Conservation (phyloP, 257 asterid genomes). For the Thymus mandschuricus region DNA sequence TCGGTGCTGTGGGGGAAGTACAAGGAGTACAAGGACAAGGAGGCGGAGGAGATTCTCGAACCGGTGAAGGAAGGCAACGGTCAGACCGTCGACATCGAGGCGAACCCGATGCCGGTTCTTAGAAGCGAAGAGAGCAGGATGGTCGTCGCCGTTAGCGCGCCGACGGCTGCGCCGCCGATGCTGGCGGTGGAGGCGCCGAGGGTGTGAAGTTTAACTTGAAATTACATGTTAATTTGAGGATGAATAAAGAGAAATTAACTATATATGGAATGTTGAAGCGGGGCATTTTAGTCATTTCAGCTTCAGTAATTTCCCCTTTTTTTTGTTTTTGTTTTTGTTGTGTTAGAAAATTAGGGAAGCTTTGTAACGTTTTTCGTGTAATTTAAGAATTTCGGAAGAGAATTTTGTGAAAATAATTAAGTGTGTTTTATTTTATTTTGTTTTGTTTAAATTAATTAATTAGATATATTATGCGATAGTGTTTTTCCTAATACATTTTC, state of each 20-base stretch:
- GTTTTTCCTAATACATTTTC: conserved; percentile 33
- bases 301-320: not conserved
- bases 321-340: not conserved
- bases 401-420: conserved; percentile 33
- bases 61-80: conserved; percentile 45
- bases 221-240: too few relatives aligned
- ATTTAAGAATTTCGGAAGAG: conserved; percentile 34
- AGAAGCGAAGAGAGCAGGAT: conserved; percentile 34
- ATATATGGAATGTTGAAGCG: conserved; percentile 16
- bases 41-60: conserved; percentile 47
- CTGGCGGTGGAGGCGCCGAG: conserved; percentile 60
- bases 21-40: conserved; percentile 56
- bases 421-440: not conserved
- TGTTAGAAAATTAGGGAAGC: conserved; percentile 31
- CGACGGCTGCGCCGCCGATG: conserved; percentile 63
- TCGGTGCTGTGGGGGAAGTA: conserved; percentile 73
- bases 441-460: too few relatives aligned
- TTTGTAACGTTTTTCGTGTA: conserved; percentile 40
- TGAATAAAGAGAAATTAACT: too few relatives aligned
- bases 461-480: conserved; percentile 19
- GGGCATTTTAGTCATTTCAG: conserved; percentile 39
- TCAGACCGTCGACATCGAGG: conserved; percentile 57
- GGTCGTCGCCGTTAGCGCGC: conserved; percentile 46
- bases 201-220: not conserved
- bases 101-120: conserved; percentile 37